phyloP scores from a whole-genome alignment of 345 rosid genomes.

The Rhodamnia argentea region DNA sequence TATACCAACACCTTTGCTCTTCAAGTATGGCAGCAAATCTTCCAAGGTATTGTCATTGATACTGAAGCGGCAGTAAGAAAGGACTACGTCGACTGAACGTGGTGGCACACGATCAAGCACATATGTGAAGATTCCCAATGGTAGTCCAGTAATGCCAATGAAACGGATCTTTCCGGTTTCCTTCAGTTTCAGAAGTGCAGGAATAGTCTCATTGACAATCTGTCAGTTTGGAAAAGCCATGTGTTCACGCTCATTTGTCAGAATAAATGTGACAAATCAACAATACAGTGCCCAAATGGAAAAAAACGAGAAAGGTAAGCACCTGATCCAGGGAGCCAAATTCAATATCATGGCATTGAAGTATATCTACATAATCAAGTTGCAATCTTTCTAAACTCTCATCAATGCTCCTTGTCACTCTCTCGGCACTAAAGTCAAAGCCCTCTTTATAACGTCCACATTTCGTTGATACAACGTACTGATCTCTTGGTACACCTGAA shows the following conservation, averaged over 20 bases:
- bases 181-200: conserved; percentile 77
- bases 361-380: conserved; percentile 82
- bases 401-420: conserved; percentile 71
- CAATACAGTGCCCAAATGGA: not conserved
- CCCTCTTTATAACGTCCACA: conserved; percentile 80
- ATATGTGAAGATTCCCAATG: conserved; percentile 44
- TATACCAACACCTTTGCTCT: conserved; percentile 73
- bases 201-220: conserved; percentile 89
- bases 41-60: conserved; percentile 61
- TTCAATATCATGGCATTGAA: conserved; percentile 89
- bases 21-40: conserved; percentile 78
- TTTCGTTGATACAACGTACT: conserved; percentile 77
- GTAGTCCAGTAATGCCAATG: conserved; percentile 92
- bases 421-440: conserved; percentile 91
- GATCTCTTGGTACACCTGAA: conserved; percentile 54
- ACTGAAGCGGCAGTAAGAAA: conserved; percentile 80
- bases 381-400: conserved; percentile 85
- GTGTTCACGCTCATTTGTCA: not conserved
- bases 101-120: conserved; percentile 85
- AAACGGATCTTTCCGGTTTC: conserved; percentile 75
- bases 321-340: conserved; percentile 92
- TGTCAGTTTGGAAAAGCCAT: conserved; percentile 13
- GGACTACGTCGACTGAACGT: conserved; percentile 61
- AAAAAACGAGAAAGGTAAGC: not conserved
- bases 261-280: not conserved